Base-by-base conservation (phyloP, 768 basidiomycete species). In the Russula sp. region DNA sequence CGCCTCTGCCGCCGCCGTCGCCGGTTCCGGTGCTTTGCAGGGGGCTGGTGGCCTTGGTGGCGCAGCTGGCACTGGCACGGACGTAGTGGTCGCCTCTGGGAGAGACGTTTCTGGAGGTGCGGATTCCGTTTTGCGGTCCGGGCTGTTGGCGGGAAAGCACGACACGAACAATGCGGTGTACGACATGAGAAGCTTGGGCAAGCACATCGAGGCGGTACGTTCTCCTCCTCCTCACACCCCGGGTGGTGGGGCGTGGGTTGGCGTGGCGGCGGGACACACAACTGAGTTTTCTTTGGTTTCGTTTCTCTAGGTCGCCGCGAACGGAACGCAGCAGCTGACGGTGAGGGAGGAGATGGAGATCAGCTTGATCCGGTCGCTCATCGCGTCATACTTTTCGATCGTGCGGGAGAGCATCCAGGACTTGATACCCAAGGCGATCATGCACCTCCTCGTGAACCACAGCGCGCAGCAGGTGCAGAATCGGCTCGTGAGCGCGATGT, bases 151-250 rank as follows among this genome's bases (percentile, higher is more conserved):
- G 20, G 81, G 83, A 14, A 87, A 84, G 74, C 76, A 82, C 54
- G 90, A 94, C 67, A 88, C 81, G 51, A 88, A 78, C 71, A 88
- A 81, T 68, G 89, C 94, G 58, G 94, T 90, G 50, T 98, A 86
- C 73, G 97, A 98, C 72, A 99, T 99, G 97, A 98, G 93, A 80
- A 97, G 93, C 70, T 78, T 98, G 56, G 93, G 95, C 46, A 94
- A 89, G 75, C 97, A 99, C 70, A 90, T 99, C 61, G 97, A 99
- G 74, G 91, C 95, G 65, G 95, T 98, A 70, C 80, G 91, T 84
- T 32, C 14, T 16, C 4, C 62, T 8, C 36, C 20, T 6, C 36
- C 8, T 29, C 8, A 5, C 10, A 10, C 7, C 9, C 11, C 13
- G 7, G n/a, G 10, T 5, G 7, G 16, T n/a, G n/a, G n/a, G n/a